phyloP scores from a whole-genome alignment of 345 rosid genomes.

The Luvunga scandens region DNA sequence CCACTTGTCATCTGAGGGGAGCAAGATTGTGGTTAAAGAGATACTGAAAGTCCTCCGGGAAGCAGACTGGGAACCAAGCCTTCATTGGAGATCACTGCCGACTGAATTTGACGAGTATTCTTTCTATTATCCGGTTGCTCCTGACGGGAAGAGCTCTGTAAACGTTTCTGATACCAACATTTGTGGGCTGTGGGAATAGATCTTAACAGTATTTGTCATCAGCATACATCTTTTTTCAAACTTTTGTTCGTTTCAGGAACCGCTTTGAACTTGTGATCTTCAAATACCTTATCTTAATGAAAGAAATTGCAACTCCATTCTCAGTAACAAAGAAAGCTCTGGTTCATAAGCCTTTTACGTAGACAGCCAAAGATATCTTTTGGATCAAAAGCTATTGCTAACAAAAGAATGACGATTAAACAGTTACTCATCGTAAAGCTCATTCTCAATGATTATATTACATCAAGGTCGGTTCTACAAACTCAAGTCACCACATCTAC shows the following conservation, averaged over 20 bases:
- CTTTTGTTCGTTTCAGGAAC: too few species aligned
- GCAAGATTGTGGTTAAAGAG: conserved; percentile 61
- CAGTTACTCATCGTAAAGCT: neutral
- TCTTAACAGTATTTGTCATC: neutral
- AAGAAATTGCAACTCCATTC: neutral
- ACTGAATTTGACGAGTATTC: conserved; percentile 52
- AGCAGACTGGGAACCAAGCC: conserved; percentile 76
- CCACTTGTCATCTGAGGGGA: conserved; percentile 63
- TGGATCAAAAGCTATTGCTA: neutral
- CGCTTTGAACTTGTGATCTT: too few species aligned
- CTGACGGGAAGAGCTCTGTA: conserved; percentile 12
- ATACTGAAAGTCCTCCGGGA: conserved; percentile 50
- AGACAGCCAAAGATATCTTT: too few species aligned
- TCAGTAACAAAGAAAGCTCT: too few species aligned
- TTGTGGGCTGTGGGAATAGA: conserved; percentile 11
- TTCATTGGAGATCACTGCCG: conserved; percentile 52
- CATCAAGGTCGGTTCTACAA: conserved; percentile 28
- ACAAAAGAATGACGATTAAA: neutral
- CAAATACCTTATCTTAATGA: too few species aligned
- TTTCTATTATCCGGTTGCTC: conserved; percentile 12
- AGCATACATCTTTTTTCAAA: neutral
- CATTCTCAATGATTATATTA: conserved; percentile 27
- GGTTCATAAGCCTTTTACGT: too few species aligned
- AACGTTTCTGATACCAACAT: conserved; percentile 12
- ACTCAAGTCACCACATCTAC: conserved; percentile 14